phyloP scores from a whole-genome alignment of 768 basidiomycete species.

The Nidularia pulvinata region DNA sequence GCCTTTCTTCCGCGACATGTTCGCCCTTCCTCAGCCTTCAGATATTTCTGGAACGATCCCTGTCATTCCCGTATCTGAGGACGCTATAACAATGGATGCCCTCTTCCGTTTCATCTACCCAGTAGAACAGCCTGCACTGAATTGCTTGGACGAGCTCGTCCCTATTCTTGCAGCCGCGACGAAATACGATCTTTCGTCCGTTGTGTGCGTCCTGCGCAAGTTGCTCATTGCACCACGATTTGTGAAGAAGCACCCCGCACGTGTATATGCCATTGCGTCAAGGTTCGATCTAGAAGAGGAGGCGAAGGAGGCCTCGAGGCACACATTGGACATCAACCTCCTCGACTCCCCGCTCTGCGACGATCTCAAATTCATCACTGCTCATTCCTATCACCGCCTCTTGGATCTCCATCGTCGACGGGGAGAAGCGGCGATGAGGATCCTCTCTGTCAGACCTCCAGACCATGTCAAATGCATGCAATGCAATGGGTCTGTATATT shows the following conservation, averaged over 20 bases:
- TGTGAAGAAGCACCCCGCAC: constrained; percentile 44
- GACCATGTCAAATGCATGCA: constrained; percentile 64
- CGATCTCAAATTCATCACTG: constrained; percentile 66
- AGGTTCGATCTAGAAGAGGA: constrained; percentile 66
- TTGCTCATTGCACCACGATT: constrained; percentile 51
- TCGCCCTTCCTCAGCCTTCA: constrained; percentile 56
- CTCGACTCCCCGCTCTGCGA: constrained; percentile 58
- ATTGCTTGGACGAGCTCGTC: constrained; percentile 52
- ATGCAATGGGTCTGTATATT: constrained; percentile 53
- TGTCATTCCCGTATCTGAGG: constrained; percentile 57
- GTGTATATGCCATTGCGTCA: constrained; percentile 73
- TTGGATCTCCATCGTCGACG: constrained; percentile 60
- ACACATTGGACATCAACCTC: constrained; percentile 53
- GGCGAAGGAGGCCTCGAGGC: constrained; percentile 55
- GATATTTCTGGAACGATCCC: constrained; percentile 24
- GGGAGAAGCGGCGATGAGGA: constrained; percentile 40
- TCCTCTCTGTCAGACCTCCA: constrained; percentile 44
- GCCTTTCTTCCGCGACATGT: constrained; percentile 70
- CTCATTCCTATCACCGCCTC: constrained; percentile 67
- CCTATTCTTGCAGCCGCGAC: constrained; percentile 48
- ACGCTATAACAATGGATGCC: constrained; percentile 36
- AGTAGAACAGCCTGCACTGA: constrained; percentile 48
- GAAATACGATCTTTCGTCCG: constrained; percentile 63
- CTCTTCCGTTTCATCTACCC: constrained; percentile 68
- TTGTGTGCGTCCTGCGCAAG: constrained; percentile 45